Evolutionary conservation across 805 yeast genomes (phyloP), one percentile per base, ranked within the genome.

Genomic region (Suhomyces sp.): DNA sequence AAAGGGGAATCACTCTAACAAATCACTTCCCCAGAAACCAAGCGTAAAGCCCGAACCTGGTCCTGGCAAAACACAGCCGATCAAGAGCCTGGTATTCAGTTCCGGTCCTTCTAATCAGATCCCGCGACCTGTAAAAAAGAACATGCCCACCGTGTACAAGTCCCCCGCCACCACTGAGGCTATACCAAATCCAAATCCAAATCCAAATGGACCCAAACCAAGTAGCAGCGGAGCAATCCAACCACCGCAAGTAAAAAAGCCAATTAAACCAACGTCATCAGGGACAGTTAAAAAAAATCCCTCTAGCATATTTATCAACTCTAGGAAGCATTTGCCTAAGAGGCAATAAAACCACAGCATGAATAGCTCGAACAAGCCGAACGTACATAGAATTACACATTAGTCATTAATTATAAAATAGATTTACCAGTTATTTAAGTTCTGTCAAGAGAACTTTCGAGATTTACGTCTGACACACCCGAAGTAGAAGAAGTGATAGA

Each of bases 291-390:
- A 43, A 20, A 47, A 44, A 21, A 46, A 44, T 12, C 31, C 41
- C 27, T 37, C 59, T 10, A 55, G 57, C 47, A 51, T 61, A 13
- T 61, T 61, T 47, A 54, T 60, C 27, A 53, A 37, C 41, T 17
- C 54, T 17, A 51, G 48, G 20, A 53, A 53, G 29, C 52, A 45
- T 46, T 47, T 35, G 29, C 54, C 45, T 33, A 54, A 50, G 40
- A 51, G 44, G 35, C 40, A 21, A 22, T 44, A 22, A 44, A 20
- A 31, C 40, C 37, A 47, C 35, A 37, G 41, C 39, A 33, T 33
- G 19, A 6, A n/a, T 19, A 13, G 39, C 19, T 31, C 9, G 6
- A 33, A n/a, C n/a, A n/a, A 33, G 39, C 19, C n/a, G 19, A 2
- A 13, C 39, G 13, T 13, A 33, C 19, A 33, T 33, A 33, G 7